Conservation (phyloP, 345 rosid species). For the Psidium friedrichsthalianum region DNA sequence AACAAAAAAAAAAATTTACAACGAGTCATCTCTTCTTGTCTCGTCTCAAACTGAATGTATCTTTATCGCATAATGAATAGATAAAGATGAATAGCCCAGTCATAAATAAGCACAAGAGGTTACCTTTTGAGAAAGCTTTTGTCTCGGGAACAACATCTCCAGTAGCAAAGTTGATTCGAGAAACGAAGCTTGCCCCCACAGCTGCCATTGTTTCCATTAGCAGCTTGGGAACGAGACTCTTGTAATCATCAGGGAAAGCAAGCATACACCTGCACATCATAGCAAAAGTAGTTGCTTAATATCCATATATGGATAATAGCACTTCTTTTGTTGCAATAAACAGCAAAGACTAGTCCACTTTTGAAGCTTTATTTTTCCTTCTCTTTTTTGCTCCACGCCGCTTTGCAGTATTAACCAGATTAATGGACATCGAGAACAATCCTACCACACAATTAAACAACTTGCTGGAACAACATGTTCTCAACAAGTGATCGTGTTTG, state of each 20-base stretch:
- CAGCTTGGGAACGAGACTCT: conserved; percentile 68
- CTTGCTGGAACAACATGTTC: background rate
- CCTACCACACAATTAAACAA: background rate
- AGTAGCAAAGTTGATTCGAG: conserved; percentile 75
- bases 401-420: background rate
- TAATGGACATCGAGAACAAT: background rate
- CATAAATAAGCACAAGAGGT: background rate
- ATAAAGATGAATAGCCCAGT: background rate
- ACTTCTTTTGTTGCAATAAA: background rate
- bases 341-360: background rate
- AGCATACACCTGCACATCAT: conserved; percentile 61
- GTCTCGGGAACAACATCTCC: conserved; percentile 96
- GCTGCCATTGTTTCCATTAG: conserved; percentile 76
- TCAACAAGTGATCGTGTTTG: background rate
- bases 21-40: background rate
- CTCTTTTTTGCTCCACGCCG: background rate
- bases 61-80: background rate
- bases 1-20: background rate
- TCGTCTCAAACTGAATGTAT: background rate
- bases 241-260: conserved; percentile 93
- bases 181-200: conserved; percentile 61
- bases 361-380: background rate
- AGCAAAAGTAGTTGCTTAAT: background rate
- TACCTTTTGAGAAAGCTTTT: conserved; percentile 83
- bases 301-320: background rate